A percentile compares a stretch with the other conserved stretches of the same genome.
Conservation (phyloP, 2,329 filamentous ascomycete genomes). For the Trichoderma brevicompactum region DNA sequence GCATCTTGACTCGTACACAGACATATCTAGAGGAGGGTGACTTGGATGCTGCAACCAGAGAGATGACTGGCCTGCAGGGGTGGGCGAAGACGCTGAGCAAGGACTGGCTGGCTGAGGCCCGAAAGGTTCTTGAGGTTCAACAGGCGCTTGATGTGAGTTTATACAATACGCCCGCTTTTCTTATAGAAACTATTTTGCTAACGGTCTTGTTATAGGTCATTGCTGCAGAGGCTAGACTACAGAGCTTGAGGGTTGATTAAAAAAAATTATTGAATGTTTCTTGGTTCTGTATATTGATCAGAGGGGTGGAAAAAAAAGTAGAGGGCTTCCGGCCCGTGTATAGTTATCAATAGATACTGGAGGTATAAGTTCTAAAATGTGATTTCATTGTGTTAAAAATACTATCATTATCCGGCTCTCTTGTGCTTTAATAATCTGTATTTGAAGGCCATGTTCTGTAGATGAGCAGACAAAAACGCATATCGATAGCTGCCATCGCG, state of each 20-base stretch:
- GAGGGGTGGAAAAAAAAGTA: slow-evolving; percentile 34
- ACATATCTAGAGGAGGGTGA: slow-evolving; percentile 90
- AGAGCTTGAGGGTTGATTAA: slow-evolving; percentile 83
- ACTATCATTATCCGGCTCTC: background rate
- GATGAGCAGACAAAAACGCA: background rate
- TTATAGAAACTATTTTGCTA: slow-evolving; percentile 31
- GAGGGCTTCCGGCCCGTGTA: slow-evolving; percentile 41
- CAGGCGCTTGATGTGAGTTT: slow-evolving; percentile 88
- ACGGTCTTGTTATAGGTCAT: slow-evolving; percentile 67
- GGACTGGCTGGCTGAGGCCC: slow-evolving; percentile 90
- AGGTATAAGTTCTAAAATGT: slow-evolving; percentile 17
- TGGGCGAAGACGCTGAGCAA: slow-evolving; percentile 95
- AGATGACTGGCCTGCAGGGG: slow-evolving; percentile 90
- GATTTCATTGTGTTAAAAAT: background rate
- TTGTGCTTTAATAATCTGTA: background rate
- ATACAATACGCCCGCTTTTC: background rate
- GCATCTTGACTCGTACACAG: slow-evolving; percentile 86
- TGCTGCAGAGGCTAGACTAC: slow-evolving; percentile 84
- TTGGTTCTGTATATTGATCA: slow-evolving; percentile 46
- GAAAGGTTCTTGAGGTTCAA: slow-evolving; percentile 90
- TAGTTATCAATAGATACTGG: slow-evolving; percentile 44
- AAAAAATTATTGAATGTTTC: slow-evolving; percentile 32
- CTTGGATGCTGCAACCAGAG: slow-evolving; percentile 85
- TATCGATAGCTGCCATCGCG: background rate
- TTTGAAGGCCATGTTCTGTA: background rate